Percentiles rank a stretch among this genome's conserved stretches.
Conservation (phyloP, 1,284 basidiomycete species). For the Apiotrichum montevideense region DNA sequence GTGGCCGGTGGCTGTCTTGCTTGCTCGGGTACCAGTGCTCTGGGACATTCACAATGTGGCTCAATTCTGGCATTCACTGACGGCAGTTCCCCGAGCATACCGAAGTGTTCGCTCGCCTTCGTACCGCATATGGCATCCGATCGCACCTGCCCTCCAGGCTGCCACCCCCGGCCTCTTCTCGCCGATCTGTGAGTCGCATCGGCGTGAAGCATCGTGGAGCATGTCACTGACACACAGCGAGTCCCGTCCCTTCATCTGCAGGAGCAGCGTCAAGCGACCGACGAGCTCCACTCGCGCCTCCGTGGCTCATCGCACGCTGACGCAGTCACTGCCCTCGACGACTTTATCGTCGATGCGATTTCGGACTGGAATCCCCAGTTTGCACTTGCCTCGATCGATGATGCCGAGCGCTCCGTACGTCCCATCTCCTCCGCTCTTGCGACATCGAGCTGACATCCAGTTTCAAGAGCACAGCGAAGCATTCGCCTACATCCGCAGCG, state of each 20-base stretch:
- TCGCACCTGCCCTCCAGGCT: neutral
- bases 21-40: too few species aligned
- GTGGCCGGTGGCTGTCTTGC: too few species aligned
- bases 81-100: neutral
- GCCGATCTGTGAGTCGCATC: neutral
- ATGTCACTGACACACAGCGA: neutral
- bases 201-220: neutral
- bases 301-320: neutral
- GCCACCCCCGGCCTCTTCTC: neutral
- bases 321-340: neutral
- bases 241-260: neutral
- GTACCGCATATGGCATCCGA: neutral
- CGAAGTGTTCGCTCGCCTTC: neutral
- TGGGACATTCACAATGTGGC: too few species aligned
- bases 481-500: conserved; percentile 1
- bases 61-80: too few species aligned
- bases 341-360: neutral
- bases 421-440: neutral
- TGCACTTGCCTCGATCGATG: neutral
- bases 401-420: neutral
- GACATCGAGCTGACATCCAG: neutral
- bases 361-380: neutral
- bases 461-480: neutral
- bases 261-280: neutral
- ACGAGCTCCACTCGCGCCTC: neutral